Evolutionary conservation across 164 flowering plant species (phyloP).

Genomic region (Akebia trifoliata): DNA sequence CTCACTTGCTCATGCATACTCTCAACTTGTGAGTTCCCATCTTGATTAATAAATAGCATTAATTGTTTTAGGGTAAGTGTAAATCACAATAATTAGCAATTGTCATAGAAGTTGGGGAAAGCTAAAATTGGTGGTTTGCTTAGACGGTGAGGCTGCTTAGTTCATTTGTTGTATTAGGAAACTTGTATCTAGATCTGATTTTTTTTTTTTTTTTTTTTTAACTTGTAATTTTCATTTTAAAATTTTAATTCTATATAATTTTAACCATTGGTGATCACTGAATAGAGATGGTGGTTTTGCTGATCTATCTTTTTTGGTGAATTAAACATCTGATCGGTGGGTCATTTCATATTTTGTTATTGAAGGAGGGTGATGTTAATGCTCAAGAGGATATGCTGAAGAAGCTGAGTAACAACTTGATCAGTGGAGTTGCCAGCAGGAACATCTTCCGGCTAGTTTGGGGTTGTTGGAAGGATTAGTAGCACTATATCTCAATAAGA

Average conservation of each 20-base stretch:
- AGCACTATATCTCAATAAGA: too few species aligned
- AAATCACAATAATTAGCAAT: background rate
- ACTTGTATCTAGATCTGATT: background rate
- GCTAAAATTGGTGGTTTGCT: background rate
- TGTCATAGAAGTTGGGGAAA: background rate
- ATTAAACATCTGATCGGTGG: background rate
- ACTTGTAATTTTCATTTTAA: background rate
- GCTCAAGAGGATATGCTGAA: slow-evolving; percentile 79
- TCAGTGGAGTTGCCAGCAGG: slow-evolving; percentile 61
- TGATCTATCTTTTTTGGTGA: background rate
- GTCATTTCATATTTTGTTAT: background rate
- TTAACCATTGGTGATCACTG: background rate
- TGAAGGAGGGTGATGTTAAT: slow-evolving; percentile 60
- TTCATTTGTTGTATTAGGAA: background rate
- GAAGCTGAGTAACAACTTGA: slow-evolving; percentile 48
- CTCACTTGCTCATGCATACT: slow-evolving; percentile 82
- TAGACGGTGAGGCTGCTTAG: background rate
- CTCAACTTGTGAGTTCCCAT: slow-evolving; percentile 58
- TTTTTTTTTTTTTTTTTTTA: background rate
- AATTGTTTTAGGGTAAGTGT: background rate
- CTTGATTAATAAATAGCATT: background rate
- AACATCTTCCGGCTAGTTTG: slow-evolving; percentile 71
- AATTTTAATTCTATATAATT: background rate
- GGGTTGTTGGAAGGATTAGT: slow-evolving; percentile 29
- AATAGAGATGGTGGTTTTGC: background rate